These are phyloP conservation scores for Clavariopsis aquatica DNA, from an alignment of 495 filamentous ascomycete species.

Conservation along the genomic window DNA sequence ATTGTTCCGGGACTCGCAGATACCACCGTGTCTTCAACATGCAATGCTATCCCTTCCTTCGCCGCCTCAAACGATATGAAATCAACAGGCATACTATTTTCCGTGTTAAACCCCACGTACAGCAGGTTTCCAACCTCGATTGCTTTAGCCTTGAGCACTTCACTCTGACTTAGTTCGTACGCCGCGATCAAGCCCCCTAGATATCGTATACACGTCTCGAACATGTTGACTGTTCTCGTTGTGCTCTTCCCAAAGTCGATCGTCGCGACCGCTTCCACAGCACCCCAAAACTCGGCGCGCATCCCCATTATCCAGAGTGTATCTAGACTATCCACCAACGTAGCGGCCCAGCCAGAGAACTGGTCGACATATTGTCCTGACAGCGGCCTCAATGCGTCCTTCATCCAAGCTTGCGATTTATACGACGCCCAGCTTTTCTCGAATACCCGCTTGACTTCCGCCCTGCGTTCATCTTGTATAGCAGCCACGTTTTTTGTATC, in stretches of 20 bases:
- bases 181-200: conserved; percentile 45
- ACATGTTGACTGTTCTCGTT: conserved; percentile 42
- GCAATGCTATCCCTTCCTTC: conserved; percentile 44
- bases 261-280: conserved; percentile 54
- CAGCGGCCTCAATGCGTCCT: conserved; percentile 45
- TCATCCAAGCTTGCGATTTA: conserved; percentile 43
- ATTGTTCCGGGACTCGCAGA: conserved; percentile 45
- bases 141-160: conserved; percentile 41
- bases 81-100: conserved; percentile 49
- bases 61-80: conserved; percentile 52
- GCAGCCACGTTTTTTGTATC: conserved; percentile 24
- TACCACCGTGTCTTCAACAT: conserved; percentile 49
- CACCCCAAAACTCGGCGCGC: conserved; percentile 60
- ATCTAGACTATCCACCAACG: conserved; percentile 62
- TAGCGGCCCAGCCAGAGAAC: conserved; percentile 66
- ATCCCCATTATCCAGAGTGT: conserved; percentile 65
- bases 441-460: conserved; percentile 41
- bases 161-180: conserved; percentile 45
- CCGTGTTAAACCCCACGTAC: conserved; percentile 46
- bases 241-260: conserved; percentile 56
- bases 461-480: conserved; percentile 27
- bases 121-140: conserved; percentile 47
- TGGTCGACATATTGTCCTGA: conserved; percentile 45
- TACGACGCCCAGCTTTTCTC: conserved; percentile 43
- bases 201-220: conserved; percentile 48